Conservation (phyloP, 305 asterid species). For the Solanum chacoense region DNA sequence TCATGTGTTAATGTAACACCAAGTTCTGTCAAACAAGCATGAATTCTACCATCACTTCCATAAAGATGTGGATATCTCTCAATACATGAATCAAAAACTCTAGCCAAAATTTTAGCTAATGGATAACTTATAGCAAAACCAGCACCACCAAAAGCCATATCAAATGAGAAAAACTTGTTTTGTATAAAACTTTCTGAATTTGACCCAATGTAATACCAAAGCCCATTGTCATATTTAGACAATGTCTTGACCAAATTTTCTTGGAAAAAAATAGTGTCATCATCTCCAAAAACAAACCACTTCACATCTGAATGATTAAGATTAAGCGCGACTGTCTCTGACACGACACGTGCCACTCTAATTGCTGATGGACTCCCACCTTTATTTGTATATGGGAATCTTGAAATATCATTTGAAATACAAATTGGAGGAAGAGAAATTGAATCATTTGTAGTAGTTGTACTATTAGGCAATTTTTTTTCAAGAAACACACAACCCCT, state of each 20-base stretch:
- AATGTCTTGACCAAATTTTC: conserved; percentile 66
- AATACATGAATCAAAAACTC: conserved; percentile 54
- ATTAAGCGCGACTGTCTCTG: conserved; percentile 36
- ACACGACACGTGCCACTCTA: conserved; percentile 59
- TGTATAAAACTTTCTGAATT: conserved; percentile 54
- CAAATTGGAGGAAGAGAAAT: conserved; percentile 35
- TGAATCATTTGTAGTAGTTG: conserved; percentile 18
- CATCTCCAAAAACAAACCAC: conserved; percentile 86
- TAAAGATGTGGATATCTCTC: conserved; percentile 56
- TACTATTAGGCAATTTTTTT: conserved; percentile 4
- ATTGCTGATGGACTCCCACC: conserved; percentile 60
- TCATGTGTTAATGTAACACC: conserved; percentile 63
- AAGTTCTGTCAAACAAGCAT: conserved; percentile 60
- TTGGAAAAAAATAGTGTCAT: conserved; percentile 65
- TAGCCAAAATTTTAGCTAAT: conserved; percentile 50
- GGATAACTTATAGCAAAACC: conserved; percentile 84
- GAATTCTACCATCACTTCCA: conserved; percentile 66
- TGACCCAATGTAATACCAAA: conserved; percentile 72
- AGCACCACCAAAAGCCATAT: conserved; percentile 87
- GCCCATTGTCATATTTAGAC: conserved; percentile 59
- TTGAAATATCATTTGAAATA: conserved; percentile 44
- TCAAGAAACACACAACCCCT: conserved; percentile 77
- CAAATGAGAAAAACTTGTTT: conserved; percentile 39
- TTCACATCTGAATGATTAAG: conserved; percentile 39
- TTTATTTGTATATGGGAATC: conserved; percentile 46